Evolutionary conservation across 495 filamentous ascomycete genomes (phyloP).

Genomic region (Hyaloscypha hepaticicola): DNA sequence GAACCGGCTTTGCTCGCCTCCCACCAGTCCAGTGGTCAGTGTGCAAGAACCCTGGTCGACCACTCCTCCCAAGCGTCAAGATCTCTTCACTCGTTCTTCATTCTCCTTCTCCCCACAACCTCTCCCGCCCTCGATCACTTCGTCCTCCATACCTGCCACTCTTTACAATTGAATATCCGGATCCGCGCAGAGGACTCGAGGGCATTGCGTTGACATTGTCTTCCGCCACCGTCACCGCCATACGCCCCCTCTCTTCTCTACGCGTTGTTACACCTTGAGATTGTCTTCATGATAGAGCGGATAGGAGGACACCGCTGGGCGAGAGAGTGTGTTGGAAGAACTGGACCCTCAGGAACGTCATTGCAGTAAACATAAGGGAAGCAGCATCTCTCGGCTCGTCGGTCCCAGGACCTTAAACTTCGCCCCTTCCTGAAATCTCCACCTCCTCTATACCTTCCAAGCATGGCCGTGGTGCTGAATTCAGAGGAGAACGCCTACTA

Average conservation of each 20-base stretch:
- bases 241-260: background rate
- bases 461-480: constrained; percentile 30
- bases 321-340: constrained; percentile 12
- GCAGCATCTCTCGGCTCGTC: background rate
- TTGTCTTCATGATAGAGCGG: constrained; percentile 20
- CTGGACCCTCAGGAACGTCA: background rate
- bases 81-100: background rate
- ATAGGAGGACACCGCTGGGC: constrained; percentile 5
- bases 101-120: background rate
- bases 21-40: no score
- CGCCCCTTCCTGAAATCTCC: background rate
- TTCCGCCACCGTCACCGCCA: background rate
- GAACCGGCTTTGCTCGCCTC: no score
- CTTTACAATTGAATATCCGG: background rate
- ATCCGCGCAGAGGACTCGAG: constrained; percentile 2
- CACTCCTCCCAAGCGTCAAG: background rate
- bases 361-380: constrained; percentile 6
- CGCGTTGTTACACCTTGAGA: background rate
- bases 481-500: constrained; percentile 30
- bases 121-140: background rate
- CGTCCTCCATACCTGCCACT: background rate
- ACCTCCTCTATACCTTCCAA: background rate
- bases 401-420: constrained; percentile 21
- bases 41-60: no score
- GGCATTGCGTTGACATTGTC: background rate